phyloP scores from a whole-genome alignment of 148 eudicot genomes.

The Camellia sinensis region DNA sequence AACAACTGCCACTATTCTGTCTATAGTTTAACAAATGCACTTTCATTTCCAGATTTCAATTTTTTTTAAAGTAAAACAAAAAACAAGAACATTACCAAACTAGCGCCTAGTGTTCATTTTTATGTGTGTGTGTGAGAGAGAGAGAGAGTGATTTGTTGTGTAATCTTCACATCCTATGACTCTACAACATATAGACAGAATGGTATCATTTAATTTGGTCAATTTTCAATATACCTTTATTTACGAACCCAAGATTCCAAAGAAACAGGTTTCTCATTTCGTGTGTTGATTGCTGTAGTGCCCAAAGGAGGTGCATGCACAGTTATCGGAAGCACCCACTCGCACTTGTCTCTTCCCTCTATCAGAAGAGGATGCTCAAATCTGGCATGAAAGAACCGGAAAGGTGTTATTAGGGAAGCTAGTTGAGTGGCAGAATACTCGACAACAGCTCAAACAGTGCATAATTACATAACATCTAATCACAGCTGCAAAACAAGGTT shows the following conservation, averaged over 20 bases:
- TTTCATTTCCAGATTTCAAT: no score
- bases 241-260: slow-evolving; percentile 40
- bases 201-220: background rate
- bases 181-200: background rate
- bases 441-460: background rate
- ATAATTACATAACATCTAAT: background rate
- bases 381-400: slow-evolving; percentile 30
- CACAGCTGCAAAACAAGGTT: background rate
- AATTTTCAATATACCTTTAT: slow-evolving; percentile 33
- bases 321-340: slow-evolving; percentile 39
- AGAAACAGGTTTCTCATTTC: slow-evolving; percentile 26
- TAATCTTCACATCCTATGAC: background rate
- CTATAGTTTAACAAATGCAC: no score
- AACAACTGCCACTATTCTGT: no score
- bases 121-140: background rate
- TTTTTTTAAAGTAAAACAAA: no score
- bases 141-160: background rate
- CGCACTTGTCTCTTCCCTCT: slow-evolving; percentile 93
- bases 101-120: no score
- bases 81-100: no score
- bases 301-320: no score
- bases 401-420: background rate
- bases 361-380: slow-evolving; percentile 88
- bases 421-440: background rate
- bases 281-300: no score